Evolutionary conservation across 306 rosid species (phyloP), one percentile per base, ranked within the genome.

Genomic region (Hippophae rhamnoides): DNA sequence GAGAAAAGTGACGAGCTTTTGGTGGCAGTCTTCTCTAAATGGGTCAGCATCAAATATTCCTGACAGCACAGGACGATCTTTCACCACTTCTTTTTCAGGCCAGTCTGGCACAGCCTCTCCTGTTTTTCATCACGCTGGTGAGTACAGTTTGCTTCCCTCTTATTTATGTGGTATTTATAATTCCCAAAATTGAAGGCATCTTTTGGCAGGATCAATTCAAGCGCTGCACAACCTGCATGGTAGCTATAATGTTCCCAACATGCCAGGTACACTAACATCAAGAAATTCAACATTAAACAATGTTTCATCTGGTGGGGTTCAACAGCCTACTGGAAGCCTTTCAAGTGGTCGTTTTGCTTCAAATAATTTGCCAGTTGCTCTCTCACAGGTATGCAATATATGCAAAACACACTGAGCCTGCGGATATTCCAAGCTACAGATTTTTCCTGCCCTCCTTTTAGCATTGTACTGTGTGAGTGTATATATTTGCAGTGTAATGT

Each of bases 41-140:
- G 93, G 95, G 64, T 86, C 99, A 48, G 80, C 95, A 61, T 86
- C 99, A 56, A 92, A 88, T 82, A 83, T 83, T 74, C 90, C 83
- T 44, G 99, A 92, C 43, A 76, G 88, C 63, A 63, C 79, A 57
- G 96, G 96, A 51, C 82, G 99, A 76, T 80, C 94, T 65, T 88
- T 83, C 78, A 69, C 90, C 6, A 56, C 95, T 48, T 85, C 96
- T 40, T 92, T 88, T 86, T 85, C 99, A 72, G 86, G 90, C 78
- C 99, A 92, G 79, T 85, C 95, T 77, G 99, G 96, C 73, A 90
- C 87, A 3, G 96, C 88, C 66, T 85, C 99, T 70, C 89, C 99
- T 23, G 80, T 59, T 66, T 92, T 81, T 75, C 96, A 92, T 78
- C 96, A 88, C 72, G 42, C 85, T 8, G 99, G 96, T 92, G 77